Percentiles rank a stretch among this genome's conserved stretches.
phyloP scores from a whole-genome alignment of 495 filamentous ascomycete genomes.

The Penicillium herquei region DNA sequence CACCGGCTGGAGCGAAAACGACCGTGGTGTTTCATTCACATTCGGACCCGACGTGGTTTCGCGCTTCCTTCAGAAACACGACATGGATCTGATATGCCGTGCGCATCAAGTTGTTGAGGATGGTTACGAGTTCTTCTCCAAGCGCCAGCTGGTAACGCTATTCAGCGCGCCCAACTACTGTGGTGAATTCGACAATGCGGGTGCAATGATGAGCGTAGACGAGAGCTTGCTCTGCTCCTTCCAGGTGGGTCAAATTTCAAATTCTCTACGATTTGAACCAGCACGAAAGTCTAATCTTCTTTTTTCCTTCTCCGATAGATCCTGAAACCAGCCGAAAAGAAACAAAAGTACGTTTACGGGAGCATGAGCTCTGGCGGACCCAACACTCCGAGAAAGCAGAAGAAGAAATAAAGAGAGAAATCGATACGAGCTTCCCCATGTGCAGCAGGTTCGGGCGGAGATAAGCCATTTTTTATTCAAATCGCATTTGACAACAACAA shows the following conservation, averaged over 20 bases:
- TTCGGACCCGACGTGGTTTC: slow-evolving; percentile 99
- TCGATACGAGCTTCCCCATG: slow-evolving; percentile 78
- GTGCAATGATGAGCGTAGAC: slow-evolving; percentile 99
- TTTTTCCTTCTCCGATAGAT: slow-evolving; percentile 56
- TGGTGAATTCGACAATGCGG: slow-evolving; percentile 98
- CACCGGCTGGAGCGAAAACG: slow-evolving; percentile 99
- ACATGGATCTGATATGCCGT: slow-evolving; percentile 99
- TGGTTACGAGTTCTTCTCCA: slow-evolving; percentile 99
- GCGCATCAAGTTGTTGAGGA: slow-evolving; percentile 99
- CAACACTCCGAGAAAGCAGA: slow-evolving; percentile 87
- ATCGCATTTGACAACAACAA: slow-evolving; percentile 13
- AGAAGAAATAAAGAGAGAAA: slow-evolving; percentile 68
- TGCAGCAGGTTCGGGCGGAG: slow-evolving; percentile 96
- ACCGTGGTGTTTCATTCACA: slow-evolving; percentile 97
- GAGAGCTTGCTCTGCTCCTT: slow-evolving; percentile 98
- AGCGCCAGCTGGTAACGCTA: slow-evolving; percentile 93
- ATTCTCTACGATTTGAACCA: slow-evolving; percentile 23
- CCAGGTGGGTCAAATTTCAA: slow-evolving; percentile 61
- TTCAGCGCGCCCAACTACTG: slow-evolving; percentile 99
- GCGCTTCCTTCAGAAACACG: slow-evolving; percentile 97
- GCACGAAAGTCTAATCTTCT: slow-evolving; percentile 4
- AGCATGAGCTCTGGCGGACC: slow-evolving; percentile 82
- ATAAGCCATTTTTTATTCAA: slow-evolving; percentile 53
- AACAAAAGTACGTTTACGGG: slow-evolving; percentile 99
- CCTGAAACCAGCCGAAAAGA: slow-evolving; percentile 99